These are phyloP conservation scores for Populus nigra DNA, from an alignment of 345 rosid genomes.

Conservation along the genomic window DNA sequence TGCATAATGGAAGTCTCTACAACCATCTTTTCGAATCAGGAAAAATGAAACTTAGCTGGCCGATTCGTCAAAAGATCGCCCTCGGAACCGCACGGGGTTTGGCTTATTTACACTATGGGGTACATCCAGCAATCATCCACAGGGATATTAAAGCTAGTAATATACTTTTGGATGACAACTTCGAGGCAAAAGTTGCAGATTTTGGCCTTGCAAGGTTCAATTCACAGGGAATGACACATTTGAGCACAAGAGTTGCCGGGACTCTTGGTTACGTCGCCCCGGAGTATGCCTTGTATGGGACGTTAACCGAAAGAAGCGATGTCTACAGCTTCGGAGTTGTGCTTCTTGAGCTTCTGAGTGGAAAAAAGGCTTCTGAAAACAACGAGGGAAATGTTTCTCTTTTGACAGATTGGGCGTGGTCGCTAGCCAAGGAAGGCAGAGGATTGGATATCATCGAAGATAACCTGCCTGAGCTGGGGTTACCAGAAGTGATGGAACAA, in stretches of 20 bases:
- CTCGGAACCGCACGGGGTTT: constrained; percentile 45
- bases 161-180: constrained; percentile 39
- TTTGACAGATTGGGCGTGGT: constrained; percentile 44
- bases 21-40: constrained; percentile 37
- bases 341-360: constrained; percentile 46
- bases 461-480: constrained; percentile 23
- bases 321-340: constrained; percentile 44
- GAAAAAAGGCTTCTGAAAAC: constrained; percentile 31
- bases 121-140: constrained; percentile 42
- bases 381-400: constrained; percentile 23
- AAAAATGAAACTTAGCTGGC: constrained; percentile 36
- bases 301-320: constrained; percentile 39
- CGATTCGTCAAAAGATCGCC: constrained; percentile 35
- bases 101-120: constrained; percentile 43
- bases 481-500: constrained; percentile 30
- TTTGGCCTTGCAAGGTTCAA: constrained; percentile 48
- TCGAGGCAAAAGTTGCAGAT: constrained; percentile 45
- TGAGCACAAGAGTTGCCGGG: constrained; percentile 42
- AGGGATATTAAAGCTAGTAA: constrained; percentile 48
- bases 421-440: constrained; percentile 32
- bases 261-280: constrained; percentile 49
- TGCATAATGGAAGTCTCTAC: constrained; percentile 40
- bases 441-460: constrained; percentile 34
- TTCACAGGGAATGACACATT: constrained; percentile 36
- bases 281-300: constrained; percentile 45